Conservation (phyloP, 2,329 filamentous ascomycete species). For the Cladosporium sphaerospermum region DNA sequence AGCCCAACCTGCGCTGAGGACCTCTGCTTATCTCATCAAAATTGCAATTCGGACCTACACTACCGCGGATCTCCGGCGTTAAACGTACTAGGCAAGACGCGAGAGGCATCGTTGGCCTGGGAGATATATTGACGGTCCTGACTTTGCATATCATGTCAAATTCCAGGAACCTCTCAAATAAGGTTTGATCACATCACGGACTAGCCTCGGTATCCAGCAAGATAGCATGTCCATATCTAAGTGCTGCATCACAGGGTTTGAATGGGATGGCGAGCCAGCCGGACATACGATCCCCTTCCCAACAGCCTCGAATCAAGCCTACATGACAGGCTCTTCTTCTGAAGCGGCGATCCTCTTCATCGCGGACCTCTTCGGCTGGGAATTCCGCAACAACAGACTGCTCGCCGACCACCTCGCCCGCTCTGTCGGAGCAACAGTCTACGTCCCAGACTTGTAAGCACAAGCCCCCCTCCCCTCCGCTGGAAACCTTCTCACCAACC, state of each 20-base stretch:
- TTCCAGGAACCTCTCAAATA: neutral
- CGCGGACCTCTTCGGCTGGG: constrained; percentile 39
- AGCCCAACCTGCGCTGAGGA: too few relatives aligned
- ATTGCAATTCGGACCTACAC: too few relatives aligned
- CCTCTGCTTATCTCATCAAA: too few relatives aligned
- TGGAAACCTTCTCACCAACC: neutral
- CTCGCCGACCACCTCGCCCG: constrained; percentile 44
- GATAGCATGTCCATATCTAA: neutral
- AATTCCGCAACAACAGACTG: constrained; percentile 39
- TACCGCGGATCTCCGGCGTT: neutral
- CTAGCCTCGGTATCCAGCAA: neutral
- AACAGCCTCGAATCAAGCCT: constrained; percentile 19
- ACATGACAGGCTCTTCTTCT: constrained; percentile 24
- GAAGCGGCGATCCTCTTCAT: constrained; percentile 25
- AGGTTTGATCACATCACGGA: neutral
- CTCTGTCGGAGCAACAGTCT: constrained; percentile 43
- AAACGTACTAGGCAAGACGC: neutral
- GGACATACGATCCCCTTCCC: constrained; percentile 16
- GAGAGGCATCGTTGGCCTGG: neutral
- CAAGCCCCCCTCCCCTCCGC: neutral
- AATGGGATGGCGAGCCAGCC: constrained; percentile 22
- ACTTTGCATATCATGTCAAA: neutral
- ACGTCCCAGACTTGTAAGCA: constrained; percentile 32
- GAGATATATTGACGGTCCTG: neutral
- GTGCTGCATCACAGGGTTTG: constrained; percentile 24